Conservation (phyloP, 768 basidiomycete genomes). For the Agaricus subrufescens region DNA sequence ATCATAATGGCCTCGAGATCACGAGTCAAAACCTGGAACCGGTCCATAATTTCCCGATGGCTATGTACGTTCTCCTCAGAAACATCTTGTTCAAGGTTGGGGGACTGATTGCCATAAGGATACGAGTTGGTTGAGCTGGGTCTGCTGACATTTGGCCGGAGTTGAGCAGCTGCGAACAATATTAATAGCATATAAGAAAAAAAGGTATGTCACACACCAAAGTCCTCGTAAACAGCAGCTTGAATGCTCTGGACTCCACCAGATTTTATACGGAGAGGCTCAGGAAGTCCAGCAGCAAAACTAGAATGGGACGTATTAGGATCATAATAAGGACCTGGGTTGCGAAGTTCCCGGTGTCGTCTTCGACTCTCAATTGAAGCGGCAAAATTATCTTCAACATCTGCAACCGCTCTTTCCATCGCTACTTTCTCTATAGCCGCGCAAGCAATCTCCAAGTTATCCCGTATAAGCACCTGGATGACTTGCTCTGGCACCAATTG, state of each 20-base stretch:
- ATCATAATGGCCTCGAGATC: conserved; percentile 81
- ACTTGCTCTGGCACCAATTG: conserved; percentile 81
- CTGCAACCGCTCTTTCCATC: conserved; percentile 90
- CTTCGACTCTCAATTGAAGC: conserved; percentile 79
- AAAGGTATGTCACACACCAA: conserved; percentile 42
- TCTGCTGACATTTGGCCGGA: conserved; percentile 54
- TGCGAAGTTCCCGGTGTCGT: conserved; percentile 77
- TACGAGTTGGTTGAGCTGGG: conserved; percentile 72
- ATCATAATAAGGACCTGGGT: conserved; percentile 85
- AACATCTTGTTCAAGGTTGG: conserved; percentile 49
- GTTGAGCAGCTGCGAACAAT: background rate
- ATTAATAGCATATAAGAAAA: background rate
- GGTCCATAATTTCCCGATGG: conserved; percentile 85
- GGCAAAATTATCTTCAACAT: conserved; percentile 88
- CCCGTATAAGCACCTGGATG: conserved; percentile 73
- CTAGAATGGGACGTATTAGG: conserved; percentile 64
- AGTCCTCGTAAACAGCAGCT: conserved; percentile 91
- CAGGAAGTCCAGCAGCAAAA: conserved; percentile 73
- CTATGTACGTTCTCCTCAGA: conserved; percentile 41
- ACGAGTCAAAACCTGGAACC: conserved; percentile 39
- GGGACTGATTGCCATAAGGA: conserved; percentile 47
- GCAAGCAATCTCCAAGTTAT: conserved; percentile 93
- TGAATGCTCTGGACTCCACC: conserved; percentile 81
- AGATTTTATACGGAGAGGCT: conserved; percentile 81
- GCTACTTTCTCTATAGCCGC: conserved; percentile 95